These are phyloP conservation scores for Volvox carteri DNA, from an alignment of 163 green algal genomes.

Conservation along the genomic window DNA sequence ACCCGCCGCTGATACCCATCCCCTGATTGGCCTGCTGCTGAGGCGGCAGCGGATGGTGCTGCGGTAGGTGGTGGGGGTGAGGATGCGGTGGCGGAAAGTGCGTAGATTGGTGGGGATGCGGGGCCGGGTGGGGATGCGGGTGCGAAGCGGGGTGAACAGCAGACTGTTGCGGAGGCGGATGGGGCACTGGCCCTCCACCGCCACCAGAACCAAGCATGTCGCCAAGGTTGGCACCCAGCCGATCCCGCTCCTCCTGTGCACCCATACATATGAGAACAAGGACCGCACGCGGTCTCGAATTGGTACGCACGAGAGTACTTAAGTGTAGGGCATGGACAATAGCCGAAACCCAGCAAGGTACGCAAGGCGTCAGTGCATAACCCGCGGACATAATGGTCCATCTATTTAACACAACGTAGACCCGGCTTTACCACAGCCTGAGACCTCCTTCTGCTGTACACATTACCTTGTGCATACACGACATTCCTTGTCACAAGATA, in stretches of 20 bases:
- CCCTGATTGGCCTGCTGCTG: neutral
- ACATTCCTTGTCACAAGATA: too few relatives aligned
- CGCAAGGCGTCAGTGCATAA: too few relatives aligned
- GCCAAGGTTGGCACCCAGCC: conserved; percentile 38
- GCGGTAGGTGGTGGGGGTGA: neutral
- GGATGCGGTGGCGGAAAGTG: neutral
- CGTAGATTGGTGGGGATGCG: neutral
- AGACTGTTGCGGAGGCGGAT: neutral
- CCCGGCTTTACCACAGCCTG: too few relatives aligned
- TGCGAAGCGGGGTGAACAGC: too few relatives aligned
- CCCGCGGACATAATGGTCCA: too few relatives aligned
- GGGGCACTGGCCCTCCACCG: neutral
- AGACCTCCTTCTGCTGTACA: too few relatives aligned
- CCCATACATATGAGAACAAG: too few relatives aligned
- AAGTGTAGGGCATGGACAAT: too few relatives aligned
- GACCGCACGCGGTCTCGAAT: neutral
- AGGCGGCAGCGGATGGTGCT: neutral
- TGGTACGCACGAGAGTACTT: too few relatives aligned
- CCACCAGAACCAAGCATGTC: conserved; percentile 14
- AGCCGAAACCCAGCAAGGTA: neutral
- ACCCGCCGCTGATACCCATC: neutral
- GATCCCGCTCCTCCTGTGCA: conserved; percentile 43
- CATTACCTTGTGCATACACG: too few relatives aligned
- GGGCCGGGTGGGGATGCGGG: neutral
- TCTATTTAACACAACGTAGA: too few relatives aligned